Base-by-base conservation (phyloP, 1,284 basidiomycete genomes). In the Cryptococcus jaspeensis region DNA sequence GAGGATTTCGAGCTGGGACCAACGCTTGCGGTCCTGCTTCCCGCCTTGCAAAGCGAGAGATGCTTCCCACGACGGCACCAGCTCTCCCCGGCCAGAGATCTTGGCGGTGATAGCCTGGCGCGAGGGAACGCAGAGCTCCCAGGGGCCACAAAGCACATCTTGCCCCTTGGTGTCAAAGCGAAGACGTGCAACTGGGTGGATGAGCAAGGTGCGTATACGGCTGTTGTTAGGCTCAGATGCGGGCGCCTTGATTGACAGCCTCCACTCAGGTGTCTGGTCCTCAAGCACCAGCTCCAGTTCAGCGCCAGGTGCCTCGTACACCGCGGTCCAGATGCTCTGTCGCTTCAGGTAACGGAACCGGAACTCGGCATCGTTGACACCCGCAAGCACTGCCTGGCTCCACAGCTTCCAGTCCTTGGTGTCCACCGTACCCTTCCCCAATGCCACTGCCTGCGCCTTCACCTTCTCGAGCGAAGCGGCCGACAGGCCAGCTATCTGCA, bases 311-410 rank as follows among this genome's bases (percentile, higher is more conserved):
- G 90, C 89, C 58, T 86, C 85, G 74, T 90, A 97, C 12, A 86
- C 81, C 0, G 84, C 90, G 28, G 84, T 85, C 93, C 94, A 97
- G 41, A 87, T 84, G 61, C 89, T 87, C 72, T 94, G 92, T 36
- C 94, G 85, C 73, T 90, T 92, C 37, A 89, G 81, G 63, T 88
- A 87, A n/a, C 87, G 84, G 73, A 94, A 96, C 28, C 88, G 86
- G 51, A 94, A 82, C 62, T 92, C 89, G 18, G 65, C 66, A 32
- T 82, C 81, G 22, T 73, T 59, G 1, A 84, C 79, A 9, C 85
- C 87, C 12, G 83, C 82, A 11, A 87, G 59, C 5, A 92, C 86
- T 2, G 90, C 87, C 18, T 80, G 76, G 42, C 80, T 79, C 89
- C 91, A 95, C 28, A 80, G 74, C 5, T 70, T 68, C 87, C 90